A percentile compares a stretch with the other conserved stretches of the same genome.
phyloP scores from a whole-genome alignment of 176 grass and related monocot species.

The Tillandsia leiboldiana region DNA sequence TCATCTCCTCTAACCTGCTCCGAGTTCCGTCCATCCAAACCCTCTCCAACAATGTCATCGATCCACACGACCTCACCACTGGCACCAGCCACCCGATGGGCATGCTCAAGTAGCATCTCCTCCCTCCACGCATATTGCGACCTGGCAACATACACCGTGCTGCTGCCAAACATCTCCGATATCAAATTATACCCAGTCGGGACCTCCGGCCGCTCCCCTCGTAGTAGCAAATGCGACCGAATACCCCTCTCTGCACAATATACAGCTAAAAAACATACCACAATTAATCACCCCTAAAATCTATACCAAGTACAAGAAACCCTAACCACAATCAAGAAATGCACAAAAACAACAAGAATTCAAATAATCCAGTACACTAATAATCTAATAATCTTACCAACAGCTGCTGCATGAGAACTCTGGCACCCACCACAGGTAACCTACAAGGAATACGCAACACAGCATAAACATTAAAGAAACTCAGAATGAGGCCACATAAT shows the following conservation, averaged over 20 bases:
- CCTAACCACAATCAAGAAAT: constrained; percentile 4
- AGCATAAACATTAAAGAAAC: background rate
- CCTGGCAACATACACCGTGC: constrained; percentile 41
- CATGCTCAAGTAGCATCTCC: constrained; percentile 72
- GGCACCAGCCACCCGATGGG: constrained; percentile 39
- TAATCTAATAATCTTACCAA: constrained; percentile 37
- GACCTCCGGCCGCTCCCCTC: constrained; percentile 67
- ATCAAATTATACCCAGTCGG: constrained; percentile 84
- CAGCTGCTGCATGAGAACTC: constrained; percentile 77
- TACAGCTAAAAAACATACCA: constrained; percentile 29
- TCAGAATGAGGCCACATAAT: background rate
- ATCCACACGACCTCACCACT: constrained; percentile 36
- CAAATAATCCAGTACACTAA: background rate
- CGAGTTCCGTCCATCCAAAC: constrained; percentile 20
- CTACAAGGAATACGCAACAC: constrained; percentile 14
- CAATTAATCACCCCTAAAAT: background rate
- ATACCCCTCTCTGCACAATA: constrained; percentile 69
- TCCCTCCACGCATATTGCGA: constrained; percentile 56
- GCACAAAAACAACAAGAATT: background rate
- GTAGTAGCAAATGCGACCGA: constrained; percentile 60
- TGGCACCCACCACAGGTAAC: constrained; percentile 85
- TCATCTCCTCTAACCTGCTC: background rate
- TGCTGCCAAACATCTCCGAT: constrained; percentile 65
- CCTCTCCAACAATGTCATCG: constrained; percentile 36
- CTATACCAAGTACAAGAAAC: background rate